Evolutionary conservation across 257 asterid genomes (phyloP), one percentile per base, ranked within the genome.

Genomic region (Nicotiana attenuata): DNA sequence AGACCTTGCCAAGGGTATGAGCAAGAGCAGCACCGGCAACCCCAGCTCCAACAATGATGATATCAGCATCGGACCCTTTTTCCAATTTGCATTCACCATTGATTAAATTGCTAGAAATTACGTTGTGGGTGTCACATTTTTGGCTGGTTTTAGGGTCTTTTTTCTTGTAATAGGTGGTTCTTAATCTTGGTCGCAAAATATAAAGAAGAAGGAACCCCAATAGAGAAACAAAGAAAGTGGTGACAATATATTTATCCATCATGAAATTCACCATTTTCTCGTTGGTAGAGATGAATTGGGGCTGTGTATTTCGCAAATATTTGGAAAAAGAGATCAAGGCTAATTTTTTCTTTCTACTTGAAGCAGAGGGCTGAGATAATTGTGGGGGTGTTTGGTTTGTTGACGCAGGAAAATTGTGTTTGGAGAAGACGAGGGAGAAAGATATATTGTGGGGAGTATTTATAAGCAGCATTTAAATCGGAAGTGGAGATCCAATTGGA

Each of bases 21-120:
- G 92, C 89, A 19, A 89, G 81, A 50, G 92, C 90, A 65, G 92
- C 92, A 22, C 92, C 92, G 9, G 88, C 92, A 38, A 89, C 92
- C 65, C 92, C 92, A n/a, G 90, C 92, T 7, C 92, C 92, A 38
- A 87, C 89, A 1, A 89, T 80, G n/a, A 87, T 84, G n/a, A 89
- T 87, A 81, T 89, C 91, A 20, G 86, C 69, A 24, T 86, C 85
- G 26, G 83, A 84, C 19, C 71, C 86, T 33, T 56, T 76, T 24
- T 38, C 78, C 9, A 28, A 13, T 65, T 38, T 59, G 77, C 61
- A 66, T 80, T 53, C 86, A n/a, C 63, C 82, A 17, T 67, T 63
- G 9, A 28, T 65, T 77, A 31, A 35, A 22, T 83, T 78, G 31
- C 84, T 67, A 33, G 61, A 73, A 69, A 76, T 41, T 53, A 83